Percentiles rank a stretch among this genome's conserved stretches.
Evolutionary conservation across 2,329 filamentous ascomycete genomes (phyloP).

Genomic region (Knufia fluminis): DNA sequence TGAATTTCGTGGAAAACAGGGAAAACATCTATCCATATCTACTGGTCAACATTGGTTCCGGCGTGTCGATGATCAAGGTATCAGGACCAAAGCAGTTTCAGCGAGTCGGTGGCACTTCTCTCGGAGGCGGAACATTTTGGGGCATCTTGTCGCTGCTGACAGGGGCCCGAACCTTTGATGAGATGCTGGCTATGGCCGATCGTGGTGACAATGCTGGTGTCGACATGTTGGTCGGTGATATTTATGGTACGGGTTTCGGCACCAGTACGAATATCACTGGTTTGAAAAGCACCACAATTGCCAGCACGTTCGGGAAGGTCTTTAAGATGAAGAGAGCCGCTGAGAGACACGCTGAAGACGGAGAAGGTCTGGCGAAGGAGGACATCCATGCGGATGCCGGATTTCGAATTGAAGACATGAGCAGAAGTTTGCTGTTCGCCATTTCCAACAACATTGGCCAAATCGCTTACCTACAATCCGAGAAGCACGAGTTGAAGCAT

Average conservation of each 20-base stretch:
- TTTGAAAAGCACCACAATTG: constrained; percentile 89
- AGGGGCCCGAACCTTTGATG: constrained; percentile 90
- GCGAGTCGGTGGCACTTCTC: constrained; percentile 86
- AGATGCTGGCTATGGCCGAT: constrained; percentile 89
- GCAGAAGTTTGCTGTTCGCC: constrained; percentile 82
- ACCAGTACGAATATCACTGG: constrained; percentile 61
- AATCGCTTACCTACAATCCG: constrained; percentile 93
- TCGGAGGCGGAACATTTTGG: constrained; percentile 97
- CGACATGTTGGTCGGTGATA: constrained; percentile 95
- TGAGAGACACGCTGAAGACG: constrained; percentile 68
- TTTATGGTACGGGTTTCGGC: constrained; percentile 90
- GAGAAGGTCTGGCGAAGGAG: constrained; percentile 46
- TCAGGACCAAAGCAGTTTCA: constrained; percentile 78
- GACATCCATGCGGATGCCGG: constrained; percentile 26
- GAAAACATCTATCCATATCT: constrained; percentile 92
- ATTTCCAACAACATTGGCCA: constrained; percentile 57
- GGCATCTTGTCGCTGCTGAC: constrained; percentile 85
- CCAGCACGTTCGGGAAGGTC: constrained; percentile 92
- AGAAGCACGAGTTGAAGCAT: constrained; percentile 80
- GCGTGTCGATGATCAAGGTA: constrained; percentile 95
- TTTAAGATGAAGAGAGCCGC: constrained; percentile 84
- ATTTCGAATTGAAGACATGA: constrained; percentile 78
- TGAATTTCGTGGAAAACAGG: constrained; percentile 71
- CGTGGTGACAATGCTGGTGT: constrained; percentile 85
- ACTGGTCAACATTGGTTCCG: constrained; percentile 94